Base-by-base conservation (phyloP, 129 eudicot species). In the Lactuca saligna region DNA sequence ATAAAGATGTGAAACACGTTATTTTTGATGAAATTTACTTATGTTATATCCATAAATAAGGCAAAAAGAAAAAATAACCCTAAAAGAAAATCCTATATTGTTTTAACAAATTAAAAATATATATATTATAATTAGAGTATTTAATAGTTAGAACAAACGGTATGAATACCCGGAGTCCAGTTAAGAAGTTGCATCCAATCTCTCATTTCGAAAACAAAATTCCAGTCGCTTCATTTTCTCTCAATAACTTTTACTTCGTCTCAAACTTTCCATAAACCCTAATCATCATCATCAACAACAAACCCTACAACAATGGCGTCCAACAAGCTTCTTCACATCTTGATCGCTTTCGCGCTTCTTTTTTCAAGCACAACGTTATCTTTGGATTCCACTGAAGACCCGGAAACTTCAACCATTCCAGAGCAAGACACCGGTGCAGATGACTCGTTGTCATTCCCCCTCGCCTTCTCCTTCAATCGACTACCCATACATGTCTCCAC, bases 401-500 rank as follows among this genome's bases (percentile, higher is more conserved):
- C 57, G 29, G 46, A 38, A 42, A 33, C 62, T 17, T 38, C 75
- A 1, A 73, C 82, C 4, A 33, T 35, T 65, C 73, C 77, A 5
- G 25, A 68, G 4, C 78, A 75, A 15, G 17, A 59, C 20, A 58
- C 74, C 41, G n/a, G 6, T 32, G 14, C 66, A 2, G 51, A 69
- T 31, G 73, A 74, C 13, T 69, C 44, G 16, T 54, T 46, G 58
- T 32, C 78, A n/a, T 15, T 15, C 34, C 71, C 71, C 59, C 7
- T 46, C 73, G 2, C 78, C 82, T 3, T 49, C 78, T 10, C 78
- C 81, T 15, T 15, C 57, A 5, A 57, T 66, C 31, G 51, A 58
- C 8, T 46, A 46, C 4, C 51, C 51, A 3, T 46, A 46, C 51
- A 46, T 46, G 51, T 69, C 38, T 50, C 76, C 46, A n/a, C 74